These are phyloP conservation scores for Solanum aculeatissimum DNA, from an alignment of 305 asterid species.

Conservation along the genomic window DNA sequence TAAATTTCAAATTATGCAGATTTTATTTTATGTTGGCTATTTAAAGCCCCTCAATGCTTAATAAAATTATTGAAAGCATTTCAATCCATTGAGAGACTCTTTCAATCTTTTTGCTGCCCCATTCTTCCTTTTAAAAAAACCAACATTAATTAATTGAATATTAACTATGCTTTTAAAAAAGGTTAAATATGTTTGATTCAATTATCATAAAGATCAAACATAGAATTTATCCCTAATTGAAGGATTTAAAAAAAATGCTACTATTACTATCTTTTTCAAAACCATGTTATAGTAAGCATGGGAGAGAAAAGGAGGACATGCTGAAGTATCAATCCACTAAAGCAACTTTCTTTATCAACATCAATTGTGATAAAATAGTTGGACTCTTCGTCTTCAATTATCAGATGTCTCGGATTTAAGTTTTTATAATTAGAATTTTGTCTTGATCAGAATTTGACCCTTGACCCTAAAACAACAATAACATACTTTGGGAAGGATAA, in stretches of 20 bases:
- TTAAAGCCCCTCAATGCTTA: no score
- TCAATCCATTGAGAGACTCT: no score
- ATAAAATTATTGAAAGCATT: no score
- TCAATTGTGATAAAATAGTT: no score
- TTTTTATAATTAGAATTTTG: neutral
- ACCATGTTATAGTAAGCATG: neutral
- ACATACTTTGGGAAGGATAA: no score
- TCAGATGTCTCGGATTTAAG: neutral
- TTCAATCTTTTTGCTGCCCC: no score
- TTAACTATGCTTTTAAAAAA: neutral
- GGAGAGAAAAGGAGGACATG: slow-evolving; percentile 20
- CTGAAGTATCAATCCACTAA: slow-evolving; percentile 49
- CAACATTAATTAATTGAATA: neutral
- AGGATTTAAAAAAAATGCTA: neutral
- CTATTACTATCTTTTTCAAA: neutral
- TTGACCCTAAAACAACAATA: no score
- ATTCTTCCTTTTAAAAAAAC: no score
- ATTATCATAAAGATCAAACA: neutral
- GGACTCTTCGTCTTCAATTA: neutral
- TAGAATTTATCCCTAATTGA: neutral
- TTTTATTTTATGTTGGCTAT: no score
- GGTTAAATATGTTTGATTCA: neutral
- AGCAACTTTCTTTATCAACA: slow-evolving; percentile 15
- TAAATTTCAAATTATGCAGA: no score
- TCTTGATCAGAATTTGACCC: no score